Conservation (phyloP, 2,329 filamentous ascomycete genomes). For the Beauveria caledonica region DNA sequence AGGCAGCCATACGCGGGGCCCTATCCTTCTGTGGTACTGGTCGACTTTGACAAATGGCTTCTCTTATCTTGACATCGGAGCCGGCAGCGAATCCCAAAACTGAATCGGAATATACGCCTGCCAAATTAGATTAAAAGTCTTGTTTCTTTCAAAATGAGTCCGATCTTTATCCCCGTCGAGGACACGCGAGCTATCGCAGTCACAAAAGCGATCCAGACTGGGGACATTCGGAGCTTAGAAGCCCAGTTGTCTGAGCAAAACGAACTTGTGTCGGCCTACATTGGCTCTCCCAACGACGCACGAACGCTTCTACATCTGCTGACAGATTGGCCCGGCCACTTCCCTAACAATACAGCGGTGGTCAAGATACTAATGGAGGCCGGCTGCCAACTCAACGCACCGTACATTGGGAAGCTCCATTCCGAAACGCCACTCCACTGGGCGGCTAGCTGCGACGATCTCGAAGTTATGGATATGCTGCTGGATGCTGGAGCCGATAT, state of each 20-base stretch:
- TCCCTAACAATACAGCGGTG: slow-evolving; percentile 6
- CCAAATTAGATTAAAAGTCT: neutral
- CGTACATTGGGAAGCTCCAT: slow-evolving; percentile 11
- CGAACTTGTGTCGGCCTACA: slow-evolving; percentile 9
- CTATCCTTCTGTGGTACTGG: neutral
- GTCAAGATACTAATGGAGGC: slow-evolving; percentile 7
- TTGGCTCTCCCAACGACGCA: slow-evolving; percentile 8
- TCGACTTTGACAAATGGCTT: neutral
- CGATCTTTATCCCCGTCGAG: neutral
- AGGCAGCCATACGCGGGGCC: slow-evolving; percentile 1
- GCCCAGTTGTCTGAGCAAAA: slow-evolving; percentile 5
- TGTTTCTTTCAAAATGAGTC: neutral
- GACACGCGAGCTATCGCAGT: slow-evolving; percentile 3
- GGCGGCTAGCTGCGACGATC: slow-evolving; percentile 15
- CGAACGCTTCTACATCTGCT: slow-evolving; percentile 14
- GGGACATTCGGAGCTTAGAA: slow-evolving; percentile 5
- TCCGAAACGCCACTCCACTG: slow-evolving; percentile 15
- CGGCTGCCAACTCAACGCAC: slow-evolving; percentile 13
- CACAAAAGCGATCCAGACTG: slow-evolving; percentile 12
- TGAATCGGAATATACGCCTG: no score
- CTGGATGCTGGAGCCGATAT: slow-evolving; percentile 17
- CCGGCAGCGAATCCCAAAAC: no score
- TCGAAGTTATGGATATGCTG: slow-evolving; percentile 13
- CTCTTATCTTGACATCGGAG: no score
- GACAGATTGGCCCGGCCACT: slow-evolving; percentile 14